A percentile compares a stretch with the other conserved stretches of the same genome.
Evolutionary conservation across 768 basidiomycete species (phyloP).

Genomic region (Paxillus involutus): DNA sequence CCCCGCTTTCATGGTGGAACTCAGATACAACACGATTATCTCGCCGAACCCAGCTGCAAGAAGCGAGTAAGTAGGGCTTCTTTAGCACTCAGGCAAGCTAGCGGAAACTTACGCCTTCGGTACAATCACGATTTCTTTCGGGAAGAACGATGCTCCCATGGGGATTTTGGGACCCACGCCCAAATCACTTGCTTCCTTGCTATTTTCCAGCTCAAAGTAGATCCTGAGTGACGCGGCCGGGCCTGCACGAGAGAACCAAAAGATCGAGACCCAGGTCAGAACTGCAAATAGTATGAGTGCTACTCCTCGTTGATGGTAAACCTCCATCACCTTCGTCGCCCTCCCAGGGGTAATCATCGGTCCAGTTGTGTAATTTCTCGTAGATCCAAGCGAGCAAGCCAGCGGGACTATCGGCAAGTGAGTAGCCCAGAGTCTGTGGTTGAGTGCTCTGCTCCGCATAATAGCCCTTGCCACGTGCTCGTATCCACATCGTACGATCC

Average conservation of each 20-base stretch:
- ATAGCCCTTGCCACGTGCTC: conserved; percentile 28
- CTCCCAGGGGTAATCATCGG: conserved; percentile 54
- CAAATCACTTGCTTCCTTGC: background rate
- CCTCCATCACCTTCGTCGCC: conserved; percentile 49
- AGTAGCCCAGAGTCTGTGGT: conserved; percentile 55
- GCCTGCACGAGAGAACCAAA: conserved; percentile 57
- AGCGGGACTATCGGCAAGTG: conserved; percentile 55
- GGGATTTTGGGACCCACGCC: conserved; percentile 32
- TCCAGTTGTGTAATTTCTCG: conserved; percentile 49
- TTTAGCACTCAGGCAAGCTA: background rate
- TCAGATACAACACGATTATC: conserved; percentile 45
- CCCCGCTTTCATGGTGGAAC: conserved; percentile 47
- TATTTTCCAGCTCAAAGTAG: conserved; percentile 47
- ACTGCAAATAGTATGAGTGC: conserved; percentile 34
- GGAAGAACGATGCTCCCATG: conserved; percentile 51
- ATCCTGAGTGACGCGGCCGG: conserved; percentile 59
- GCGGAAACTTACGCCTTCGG: conserved; percentile 37
- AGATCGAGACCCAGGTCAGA: conserved; percentile 59
- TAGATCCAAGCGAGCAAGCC: conserved; percentile 56
- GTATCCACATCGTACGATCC: too few relatives aligned
- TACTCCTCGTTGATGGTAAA: background rate
- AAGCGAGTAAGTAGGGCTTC: background rate
- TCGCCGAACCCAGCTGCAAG: conserved; percentile 42
- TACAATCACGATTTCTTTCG: conserved; percentile 41
- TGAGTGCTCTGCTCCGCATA: conserved; percentile 35